phyloP scores from a whole-genome alignment of 1,284 basidiomycete genomes.

The Coniferiporia sulphurascens region DNA sequence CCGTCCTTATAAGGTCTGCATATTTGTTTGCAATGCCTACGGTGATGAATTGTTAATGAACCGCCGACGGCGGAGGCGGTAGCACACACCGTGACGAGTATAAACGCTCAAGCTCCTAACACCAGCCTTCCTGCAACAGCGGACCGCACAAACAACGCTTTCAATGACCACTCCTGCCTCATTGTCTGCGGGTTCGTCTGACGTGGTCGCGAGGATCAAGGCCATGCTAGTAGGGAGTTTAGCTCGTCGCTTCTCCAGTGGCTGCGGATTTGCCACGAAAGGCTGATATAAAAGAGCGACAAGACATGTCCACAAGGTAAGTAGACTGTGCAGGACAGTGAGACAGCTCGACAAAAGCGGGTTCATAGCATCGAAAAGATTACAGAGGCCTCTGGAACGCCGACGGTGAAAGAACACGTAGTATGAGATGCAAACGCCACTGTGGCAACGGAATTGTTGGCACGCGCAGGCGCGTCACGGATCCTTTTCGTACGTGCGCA shows the following conservation, averaged over 20 bases:
- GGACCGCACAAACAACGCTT: constrained; percentile 46
- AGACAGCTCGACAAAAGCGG: constrained; percentile 6
- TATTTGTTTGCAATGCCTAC: constrained; percentile 45
- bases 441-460: neutral
- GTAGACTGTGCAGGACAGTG: constrained; percentile 29
- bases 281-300: constrained; percentile 37
- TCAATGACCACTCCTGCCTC: constrained; percentile 43
- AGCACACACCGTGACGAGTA: constrained; percentile 56
- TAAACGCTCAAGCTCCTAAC: constrained; percentile 62
- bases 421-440: neutral
- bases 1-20: constrained; percentile 35
- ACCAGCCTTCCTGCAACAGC: constrained; percentile 56
- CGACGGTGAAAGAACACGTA: neutral
- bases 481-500: neutral
- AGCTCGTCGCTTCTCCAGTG: constrained; percentile 44
- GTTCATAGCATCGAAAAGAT: constrained; percentile 7
- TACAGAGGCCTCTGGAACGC: neutral
- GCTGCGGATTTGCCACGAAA: constrained; percentile 35
- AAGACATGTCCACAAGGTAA: constrained; percentile 41
- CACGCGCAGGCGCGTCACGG: neutral
- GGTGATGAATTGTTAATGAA: constrained; percentile 10
- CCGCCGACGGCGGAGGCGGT: constrained; percentile 3
- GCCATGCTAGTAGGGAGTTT: constrained; percentile 62
- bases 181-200: constrained; percentile 26
- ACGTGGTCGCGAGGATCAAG: constrained; percentile 45